Base-by-base conservation (phyloP, 139 green algal species). In the Chlorella vulgaris region DNA sequence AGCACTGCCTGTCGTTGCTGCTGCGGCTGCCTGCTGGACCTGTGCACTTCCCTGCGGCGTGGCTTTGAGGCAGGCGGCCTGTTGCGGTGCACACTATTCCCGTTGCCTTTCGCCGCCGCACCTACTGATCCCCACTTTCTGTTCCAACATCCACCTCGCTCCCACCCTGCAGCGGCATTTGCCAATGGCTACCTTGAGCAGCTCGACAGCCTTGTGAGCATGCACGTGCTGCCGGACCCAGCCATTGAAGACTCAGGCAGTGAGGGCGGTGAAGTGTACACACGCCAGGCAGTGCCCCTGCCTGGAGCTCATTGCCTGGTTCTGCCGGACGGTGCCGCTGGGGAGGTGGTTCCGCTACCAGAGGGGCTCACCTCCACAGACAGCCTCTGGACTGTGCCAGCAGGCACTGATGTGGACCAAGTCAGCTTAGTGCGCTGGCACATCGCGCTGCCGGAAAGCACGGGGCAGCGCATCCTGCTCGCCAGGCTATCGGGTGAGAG, bases 381-480 rank as follows among this genome's bases (percentile, higher is more conserved):
- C 73, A 3, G 19, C 35, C 73, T 79, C 8, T 79, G 73, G 73
- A 51, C 53, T 24, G 35, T 79, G 53, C 53, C 73, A 0, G 15
- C 36, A 10, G 73, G 73, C 7, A 24, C 67, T 50, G 73, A 79
- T 35, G 28, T 79, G 4, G 77, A 76, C 6, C 42, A 76, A 2
- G 65, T 86, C 39, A 19, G 35, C 28, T 76, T 93, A 3, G 79
- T 94, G 33, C 35, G 53, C 2, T 94, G 89, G 87, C 82, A 87
- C 19, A 67, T 91, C 35, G 39, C 69, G 42, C 55, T 82, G 36
- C 65, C 77, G 1, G 47, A 87, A 10, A 81, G 75, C n/a, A 81
- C 43, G 1, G 85, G 87, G 21, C 89, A 89, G 78, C 82, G 89
- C 73, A 73, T 92, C 80, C 76, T 94, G 84, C 87, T 94, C 69